Base-by-base conservation (phyloP, 805 yeast genomes). In the Kuraishia cidri region DNA sequence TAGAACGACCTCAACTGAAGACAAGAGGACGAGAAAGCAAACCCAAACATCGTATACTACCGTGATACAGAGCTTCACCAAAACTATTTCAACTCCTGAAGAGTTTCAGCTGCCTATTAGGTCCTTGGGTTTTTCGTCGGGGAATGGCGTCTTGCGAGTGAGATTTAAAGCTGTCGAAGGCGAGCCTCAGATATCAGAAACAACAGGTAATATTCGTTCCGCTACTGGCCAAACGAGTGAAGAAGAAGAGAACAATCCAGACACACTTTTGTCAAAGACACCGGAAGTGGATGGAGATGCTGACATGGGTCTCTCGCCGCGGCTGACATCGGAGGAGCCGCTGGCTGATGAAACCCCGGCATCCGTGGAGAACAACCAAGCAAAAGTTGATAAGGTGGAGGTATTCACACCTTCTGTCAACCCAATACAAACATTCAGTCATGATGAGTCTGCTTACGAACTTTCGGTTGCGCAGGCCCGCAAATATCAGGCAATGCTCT, bases 381-480 rank as follows among this genome's bases (percentile, higher is more conserved):
- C 30, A 20, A 32, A 31, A 19, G 26, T 30, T 12, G 22, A 27
- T 4, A 31, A 31, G n/a, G 42, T 44, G 5, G 40, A 44, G 27
- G 47, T 46, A 4, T 45, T 30, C 36, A 44, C 38, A 18, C 42
- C 46, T 3, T 34, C 16, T 7, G 23, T 31, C 3, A 30, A 30
- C 4, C 42, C 47, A 6, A 23, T 40, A 3, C 37, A 25, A 11
- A 7, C n/a, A 5, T 25, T 9, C 30, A 32, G 40, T 26, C 39
- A 38, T 4, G 61, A 59, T 9, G 66, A 61, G 5, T 62, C 59
- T 1, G 56, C 52, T 0, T 66, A 62, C 33, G 74, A 71, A 17
- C 47, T 75, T 43, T 60, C 71, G 1, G 56, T 69, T 4, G 64
- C 64, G 3, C 79, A 76, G 38, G 79, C 78, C 3, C 58, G 61